A percentile compares a stretch with the other conserved stretches of the same genome.
Evolutionary conservation across 2,329 filamentous ascomycete species (phyloP).

Genomic region (Ceratocystis colombiana): DNA sequence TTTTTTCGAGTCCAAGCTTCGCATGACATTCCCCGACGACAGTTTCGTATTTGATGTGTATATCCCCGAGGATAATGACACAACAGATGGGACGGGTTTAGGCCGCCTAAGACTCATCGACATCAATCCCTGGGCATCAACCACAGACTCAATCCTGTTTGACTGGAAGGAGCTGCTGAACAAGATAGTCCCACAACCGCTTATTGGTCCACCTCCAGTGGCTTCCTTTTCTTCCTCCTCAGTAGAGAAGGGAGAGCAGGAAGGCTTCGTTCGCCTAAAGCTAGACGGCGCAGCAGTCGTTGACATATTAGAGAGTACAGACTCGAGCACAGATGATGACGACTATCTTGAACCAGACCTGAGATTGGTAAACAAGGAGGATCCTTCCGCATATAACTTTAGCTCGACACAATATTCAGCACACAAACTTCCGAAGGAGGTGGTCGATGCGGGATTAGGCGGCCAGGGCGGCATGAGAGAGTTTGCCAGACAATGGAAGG

Average conservation of each 20-base stretch:
- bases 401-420: constrained; percentile 81
- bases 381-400: constrained; percentile 82
- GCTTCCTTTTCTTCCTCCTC: constrained; percentile 27
- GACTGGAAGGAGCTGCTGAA: constrained; percentile 79
- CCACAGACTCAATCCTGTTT: constrained; percentile 83
- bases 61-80: constrained; percentile 54
- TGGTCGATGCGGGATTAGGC: constrained; percentile 60
- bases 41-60: constrained; percentile 91
- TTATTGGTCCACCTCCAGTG: constrained; percentile 41
- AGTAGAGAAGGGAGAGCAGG: constrained; percentile 31
- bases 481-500: constrained; percentile 66
- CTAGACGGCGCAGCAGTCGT: constrained; percentile 27
- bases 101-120: constrained; percentile 78
- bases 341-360: constrained; percentile 57
- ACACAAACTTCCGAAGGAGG: constrained; percentile 88
- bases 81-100: constrained; percentile 45
- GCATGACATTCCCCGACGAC: constrained; percentile 69
- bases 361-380: constrained; percentile 68
- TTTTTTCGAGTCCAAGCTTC: constrained; percentile 67
- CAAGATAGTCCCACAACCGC: constrained; percentile 51
- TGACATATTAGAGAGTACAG: constrained; percentile 29
- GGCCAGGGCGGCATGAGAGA: constrained; percentile 71
- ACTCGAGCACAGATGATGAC: constrained; percentile 29
- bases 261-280: constrained; percentile 20
- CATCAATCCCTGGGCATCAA: constrained; percentile 85